These are phyloP conservation scores for Ogataea salicorniae DNA, from an alignment of 805 yeast genomes.

Conservation along the genomic window DNA sequence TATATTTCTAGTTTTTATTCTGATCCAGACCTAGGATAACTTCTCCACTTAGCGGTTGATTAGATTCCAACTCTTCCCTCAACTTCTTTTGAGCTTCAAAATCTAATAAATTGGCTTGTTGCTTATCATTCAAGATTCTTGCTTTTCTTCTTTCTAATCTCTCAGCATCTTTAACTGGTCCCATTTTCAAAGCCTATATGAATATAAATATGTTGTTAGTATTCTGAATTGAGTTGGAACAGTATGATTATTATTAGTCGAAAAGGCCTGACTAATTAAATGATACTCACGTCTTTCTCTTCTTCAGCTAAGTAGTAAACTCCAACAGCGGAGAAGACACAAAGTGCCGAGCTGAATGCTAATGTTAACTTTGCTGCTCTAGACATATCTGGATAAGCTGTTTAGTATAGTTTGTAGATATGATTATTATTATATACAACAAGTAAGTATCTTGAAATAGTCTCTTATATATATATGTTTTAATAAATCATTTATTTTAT, in stretches of 20 bases:
- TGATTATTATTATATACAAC: too few relatives aligned
- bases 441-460: too few relatives aligned
- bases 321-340: constrained; percentile 57
- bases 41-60: constrained; percentile 62
- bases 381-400: constrained; percentile 49
- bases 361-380: constrained; percentile 74
- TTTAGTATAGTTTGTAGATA: neutral
- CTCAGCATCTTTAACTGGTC: constrained; percentile 79
- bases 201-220: constrained; percentile 3
- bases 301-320: constrained; percentile 66
- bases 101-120: constrained; percentile 55
- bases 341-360: constrained; percentile 48
- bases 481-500: too few relatives aligned
- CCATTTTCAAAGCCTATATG: constrained; percentile 60
- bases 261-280: too few relatives aligned
- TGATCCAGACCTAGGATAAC: constrained; percentile 38
- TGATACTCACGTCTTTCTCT: constrained; percentile 52
- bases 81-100: constrained; percentile 61
- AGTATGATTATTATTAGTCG: neutral
- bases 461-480: too few relatives aligned
- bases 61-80: constrained; percentile 47
- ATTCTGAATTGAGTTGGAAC: too few relatives aligned
- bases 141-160: constrained; percentile 45
- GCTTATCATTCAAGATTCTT: constrained; percentile 33
- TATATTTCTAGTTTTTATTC: neutral